Evolutionary conservation across 371 early-diverging fungal species (phyloP).

Genomic region (Mortierella sp.): DNA sequence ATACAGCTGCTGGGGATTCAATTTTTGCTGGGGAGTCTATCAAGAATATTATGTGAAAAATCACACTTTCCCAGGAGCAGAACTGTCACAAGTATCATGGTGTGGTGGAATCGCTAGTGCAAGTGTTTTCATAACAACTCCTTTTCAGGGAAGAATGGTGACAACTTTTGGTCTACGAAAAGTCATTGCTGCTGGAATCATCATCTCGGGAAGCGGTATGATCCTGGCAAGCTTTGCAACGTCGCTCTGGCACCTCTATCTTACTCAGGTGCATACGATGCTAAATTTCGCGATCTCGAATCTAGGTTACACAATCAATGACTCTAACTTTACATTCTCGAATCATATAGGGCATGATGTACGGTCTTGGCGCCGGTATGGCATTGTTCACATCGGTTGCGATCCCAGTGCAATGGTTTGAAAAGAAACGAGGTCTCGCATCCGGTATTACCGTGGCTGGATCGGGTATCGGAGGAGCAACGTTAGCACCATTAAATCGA

Average conservation of each 20-base stretch:
- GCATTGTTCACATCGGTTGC: slow-evolving; percentile 42
- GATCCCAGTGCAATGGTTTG: slow-evolving; percentile 71
- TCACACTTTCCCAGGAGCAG: slow-evolving; percentile 58
- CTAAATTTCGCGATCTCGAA: too few species aligned
- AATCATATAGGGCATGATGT: slow-evolving; percentile 25
- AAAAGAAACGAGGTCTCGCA: slow-evolving; percentile 66
- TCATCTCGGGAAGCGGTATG: slow-evolving; percentile 65
- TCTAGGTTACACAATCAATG: neutral
- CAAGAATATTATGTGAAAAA: slow-evolving; percentile 47
- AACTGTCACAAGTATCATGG: slow-evolving; percentile 62
- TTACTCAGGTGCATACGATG: slow-evolving; percentile 62
- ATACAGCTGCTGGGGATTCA: slow-evolving; percentile 55
- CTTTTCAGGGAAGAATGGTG: slow-evolving; percentile 70
- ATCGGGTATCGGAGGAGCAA: slow-evolving; percentile 82
- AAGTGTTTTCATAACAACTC: slow-evolving; percentile 59
- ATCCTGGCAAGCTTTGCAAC: slow-evolving; percentile 70
- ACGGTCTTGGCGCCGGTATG: slow-evolving; percentile 34
- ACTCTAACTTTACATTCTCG: neutral
- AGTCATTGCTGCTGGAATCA: slow-evolving; percentile 66
- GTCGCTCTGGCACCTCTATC: slow-evolving; percentile 66
- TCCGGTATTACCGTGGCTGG: slow-evolving; percentile 76
- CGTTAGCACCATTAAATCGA: slow-evolving; percentile 71
- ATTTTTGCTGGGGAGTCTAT: slow-evolving; percentile 65
- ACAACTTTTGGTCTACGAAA: slow-evolving; percentile 65
- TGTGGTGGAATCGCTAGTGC: slow-evolving; percentile 64